Evolutionary conservation across 495 filamentous ascomycete genomes (phyloP).

Genomic region (Aspergillus cristatus): DNA sequence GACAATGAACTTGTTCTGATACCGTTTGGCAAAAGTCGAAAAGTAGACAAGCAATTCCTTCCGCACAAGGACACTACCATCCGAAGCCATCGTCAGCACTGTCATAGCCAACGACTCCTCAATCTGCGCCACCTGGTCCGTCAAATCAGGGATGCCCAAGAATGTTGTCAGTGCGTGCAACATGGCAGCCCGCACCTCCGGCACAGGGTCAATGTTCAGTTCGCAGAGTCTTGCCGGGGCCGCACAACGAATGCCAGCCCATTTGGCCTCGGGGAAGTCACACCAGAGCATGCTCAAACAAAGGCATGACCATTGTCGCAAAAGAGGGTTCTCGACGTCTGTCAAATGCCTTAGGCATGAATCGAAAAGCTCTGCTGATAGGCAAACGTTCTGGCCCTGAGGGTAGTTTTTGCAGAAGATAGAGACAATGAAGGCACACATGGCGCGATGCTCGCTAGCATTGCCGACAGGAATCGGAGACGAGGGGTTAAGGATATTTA

Average conservation of each 20-base stretch:
- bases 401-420: constrained; percentile 93
- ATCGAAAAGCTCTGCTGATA: constrained; percentile 69
- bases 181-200: constrained; percentile 93
- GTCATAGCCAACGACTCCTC: constrained; percentile 83
- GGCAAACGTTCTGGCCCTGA: constrained; percentile 83
- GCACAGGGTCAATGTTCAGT: constrained; percentile 76
- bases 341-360: constrained; percentile 73
- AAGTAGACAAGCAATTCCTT: constrained; percentile 91
- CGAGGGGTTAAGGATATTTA: constrained; percentile 73
- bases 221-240: constrained; percentile 71
- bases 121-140: constrained; percentile 78
- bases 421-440: constrained; percentile 96
- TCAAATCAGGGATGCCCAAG: constrained; percentile 86
- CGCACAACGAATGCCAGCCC: constrained; percentile 76
- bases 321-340: constrained; percentile 74
- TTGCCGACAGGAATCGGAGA: constrained; percentile 77
- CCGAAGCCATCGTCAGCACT: constrained; percentile 75
- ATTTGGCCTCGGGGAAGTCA: constrained; percentile 85
- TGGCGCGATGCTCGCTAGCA: constrained; percentile 87
- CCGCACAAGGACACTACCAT: constrained; percentile 86
- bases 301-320: constrained; percentile 94
- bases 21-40: constrained; percentile 80
- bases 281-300: constrained; percentile 94
- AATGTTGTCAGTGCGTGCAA: constrained; percentile 88
- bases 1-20: constrained; percentile 86